A percentile compares a stretch with the other conserved stretches of the same genome.
Conservation (phyloP, 139 green algal species). For the Tetraselmis striata region DNA sequence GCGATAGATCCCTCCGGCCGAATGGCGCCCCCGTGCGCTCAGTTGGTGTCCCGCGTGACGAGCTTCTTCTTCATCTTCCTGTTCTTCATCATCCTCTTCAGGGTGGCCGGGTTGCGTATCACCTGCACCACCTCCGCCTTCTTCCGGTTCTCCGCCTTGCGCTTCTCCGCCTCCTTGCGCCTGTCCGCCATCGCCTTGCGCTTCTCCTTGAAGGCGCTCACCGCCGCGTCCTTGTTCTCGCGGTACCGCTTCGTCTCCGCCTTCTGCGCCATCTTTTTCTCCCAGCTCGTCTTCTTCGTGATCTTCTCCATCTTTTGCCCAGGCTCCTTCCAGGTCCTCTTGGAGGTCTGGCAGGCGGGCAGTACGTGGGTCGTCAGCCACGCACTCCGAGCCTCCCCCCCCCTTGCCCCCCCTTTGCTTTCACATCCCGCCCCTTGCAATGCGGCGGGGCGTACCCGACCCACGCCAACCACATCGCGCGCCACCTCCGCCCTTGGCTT, state of each 20-base stretch:
- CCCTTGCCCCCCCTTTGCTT: too few species aligned
- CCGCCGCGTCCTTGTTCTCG: constrained; percentile 24
- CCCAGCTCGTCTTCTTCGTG: constrained; percentile 34
- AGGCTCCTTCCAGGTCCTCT: constrained; percentile 42
- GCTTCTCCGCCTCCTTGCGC: constrained; percentile 30
- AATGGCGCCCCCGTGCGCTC: too few species aligned
- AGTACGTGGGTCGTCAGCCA: background rate
- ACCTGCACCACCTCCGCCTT: constrained; percentile 26
- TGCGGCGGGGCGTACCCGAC: background rate
- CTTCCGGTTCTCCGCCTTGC: constrained; percentile 39
- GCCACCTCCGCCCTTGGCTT: background rate
- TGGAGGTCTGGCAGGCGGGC: constrained; percentile 20
- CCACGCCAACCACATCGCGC: background rate
- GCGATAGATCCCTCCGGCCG: too few species aligned
- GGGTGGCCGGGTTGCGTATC: constrained; percentile 27
- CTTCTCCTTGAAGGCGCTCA: constrained; percentile 29
- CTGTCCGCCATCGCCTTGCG: constrained; percentile 21
- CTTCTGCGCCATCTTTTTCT: constrained; percentile 56
- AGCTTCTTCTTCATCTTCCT: constrained; percentile 52
- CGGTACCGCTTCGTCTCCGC: constrained; percentile 27
- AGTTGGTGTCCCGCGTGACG: constrained; percentile 21
- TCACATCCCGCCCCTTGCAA: background rate
- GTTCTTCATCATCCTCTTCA: constrained; percentile 57
- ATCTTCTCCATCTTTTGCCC: constrained; percentile 19
- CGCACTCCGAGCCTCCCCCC: background rate